These are phyloP conservation scores for Suillus subaureus DNA, from an alignment of 768 basidiomycete genomes.

Conservation along the genomic window DNA sequence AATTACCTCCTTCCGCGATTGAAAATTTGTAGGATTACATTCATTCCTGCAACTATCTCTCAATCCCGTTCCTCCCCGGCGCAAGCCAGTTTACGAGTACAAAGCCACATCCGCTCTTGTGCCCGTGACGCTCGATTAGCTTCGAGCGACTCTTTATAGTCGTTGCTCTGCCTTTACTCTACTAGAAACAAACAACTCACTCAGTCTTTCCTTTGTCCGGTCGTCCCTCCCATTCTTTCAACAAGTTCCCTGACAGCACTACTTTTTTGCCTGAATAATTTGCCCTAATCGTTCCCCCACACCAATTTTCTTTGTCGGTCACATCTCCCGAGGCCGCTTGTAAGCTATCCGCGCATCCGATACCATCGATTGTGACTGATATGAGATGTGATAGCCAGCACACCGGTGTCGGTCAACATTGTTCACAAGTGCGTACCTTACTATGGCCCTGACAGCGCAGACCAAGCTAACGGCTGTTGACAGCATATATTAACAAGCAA, in stretches of 20 bases:
- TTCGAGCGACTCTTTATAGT: conserved; percentile 49
- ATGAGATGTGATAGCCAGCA: conserved; percentile 10
- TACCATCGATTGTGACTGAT: conserved; percentile 9
- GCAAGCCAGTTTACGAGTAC: conserved; percentile 30
- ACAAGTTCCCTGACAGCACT: conserved; percentile 16
- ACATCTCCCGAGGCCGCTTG: conserved; percentile 12
- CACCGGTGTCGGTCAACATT: neutral
- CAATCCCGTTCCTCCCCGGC: conserved; percentile 24
- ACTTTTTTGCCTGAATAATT: conserved; percentile 19
- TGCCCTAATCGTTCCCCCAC: conserved; percentile 24
- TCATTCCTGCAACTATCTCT: conserved; percentile 11
- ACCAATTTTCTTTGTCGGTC: conserved; percentile 9
- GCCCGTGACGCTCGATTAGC: conserved; percentile 49
- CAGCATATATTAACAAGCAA: conserved; percentile 6
- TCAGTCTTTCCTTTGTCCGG: conserved; percentile 38
- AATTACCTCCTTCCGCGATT: conserved; percentile 44
- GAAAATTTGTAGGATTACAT: conserved; percentile 46
- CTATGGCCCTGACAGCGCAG: neutral
- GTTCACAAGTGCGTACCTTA: conserved; percentile 6
- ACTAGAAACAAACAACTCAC: conserved; percentile 26
- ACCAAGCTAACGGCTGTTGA: neutral
- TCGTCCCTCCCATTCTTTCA: conserved; percentile 28
- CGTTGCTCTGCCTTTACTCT: conserved; percentile 29
- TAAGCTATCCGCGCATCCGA: conserved; percentile 20
- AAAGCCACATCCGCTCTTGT: conserved; percentile 28